phyloP scores from a whole-genome alignment of 306 rosid species.

The Malus orientalis region DNA sequence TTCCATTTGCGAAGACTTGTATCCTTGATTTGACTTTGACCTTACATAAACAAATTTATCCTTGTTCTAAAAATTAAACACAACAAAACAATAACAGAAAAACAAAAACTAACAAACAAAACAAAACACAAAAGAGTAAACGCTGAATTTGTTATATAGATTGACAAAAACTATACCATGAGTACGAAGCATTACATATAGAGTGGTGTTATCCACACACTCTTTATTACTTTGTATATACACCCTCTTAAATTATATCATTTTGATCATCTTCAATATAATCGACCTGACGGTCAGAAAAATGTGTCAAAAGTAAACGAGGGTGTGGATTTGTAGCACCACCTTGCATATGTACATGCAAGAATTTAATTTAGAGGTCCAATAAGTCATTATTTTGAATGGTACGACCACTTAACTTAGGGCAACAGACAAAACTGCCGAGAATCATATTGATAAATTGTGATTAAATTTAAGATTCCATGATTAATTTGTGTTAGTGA shows the following conservation, averaged over 20 bases:
- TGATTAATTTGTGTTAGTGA: neutral
- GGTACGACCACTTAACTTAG: neutral
- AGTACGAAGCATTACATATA: neutral
- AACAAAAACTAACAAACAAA: neutral
- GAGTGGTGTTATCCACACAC: no score
- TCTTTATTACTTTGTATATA: no score
- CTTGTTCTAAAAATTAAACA: neutral
- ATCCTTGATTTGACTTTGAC: neutral
- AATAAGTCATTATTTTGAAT: neutral
- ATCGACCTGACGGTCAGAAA: no score
- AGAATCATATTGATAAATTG: conserved; percentile 2
- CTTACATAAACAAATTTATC: neutral
- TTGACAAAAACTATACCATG: neutral
- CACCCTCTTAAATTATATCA: no score
- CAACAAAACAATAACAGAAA: no score
- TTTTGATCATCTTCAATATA: no score
- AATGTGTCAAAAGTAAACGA: no score
- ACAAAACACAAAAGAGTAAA: neutral
- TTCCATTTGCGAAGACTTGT: neutral
- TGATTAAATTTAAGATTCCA: neutral
- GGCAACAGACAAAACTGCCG: neutral
- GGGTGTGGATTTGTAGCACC: no score
- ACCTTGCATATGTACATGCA: neutral
- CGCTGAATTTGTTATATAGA: neutral
- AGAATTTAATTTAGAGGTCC: neutral